These are phyloP conservation scores for Colletotrichum tanaceti DNA, from an alignment of 2,329 filamentous ascomycete genomes.

Conservation along the genomic window DNA sequence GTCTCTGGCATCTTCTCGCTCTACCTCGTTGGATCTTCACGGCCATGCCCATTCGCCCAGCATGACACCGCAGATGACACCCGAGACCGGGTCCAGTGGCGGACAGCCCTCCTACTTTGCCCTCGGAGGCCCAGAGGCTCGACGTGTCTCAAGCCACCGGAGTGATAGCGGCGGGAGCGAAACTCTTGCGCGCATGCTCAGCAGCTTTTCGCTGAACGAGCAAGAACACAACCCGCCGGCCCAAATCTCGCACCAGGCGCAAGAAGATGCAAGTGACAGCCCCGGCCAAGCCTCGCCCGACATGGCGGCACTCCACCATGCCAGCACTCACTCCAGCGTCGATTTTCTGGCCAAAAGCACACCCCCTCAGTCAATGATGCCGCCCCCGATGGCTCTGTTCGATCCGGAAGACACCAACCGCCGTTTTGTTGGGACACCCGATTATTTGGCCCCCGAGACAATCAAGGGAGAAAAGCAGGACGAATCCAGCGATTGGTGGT, in stretches of 20 bases:
- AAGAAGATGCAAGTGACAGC: constrained; percentile 80
- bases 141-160: constrained; percentile 76
- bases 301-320: constrained; percentile 71
- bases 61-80: constrained; percentile 87
- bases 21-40: constrained; percentile 91
- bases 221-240: constrained; percentile 55
- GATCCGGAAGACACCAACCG: constrained; percentile 94
- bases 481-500: constrained; percentile 99
- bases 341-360: constrained; percentile 69
- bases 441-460: constrained; percentile 96
- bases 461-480: constrained; percentile 96
- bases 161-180: constrained; percentile 96
- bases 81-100: constrained; percentile 72
- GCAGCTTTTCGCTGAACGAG: constrained; percentile 80
- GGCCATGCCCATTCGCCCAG: constrained; percentile 78
- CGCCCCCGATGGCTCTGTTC: constrained; percentile 93
- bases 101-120: constrained; percentile 94
- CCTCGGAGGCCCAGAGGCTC: constrained; percentile 72
- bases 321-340: constrained; percentile 56
- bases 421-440: constrained; percentile 94
- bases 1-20: constrained; percentile 90
- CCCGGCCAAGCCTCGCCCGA: constrained; percentile 83
- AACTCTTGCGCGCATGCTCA: constrained; percentile 83
- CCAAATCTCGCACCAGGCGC: constrained; percentile 67
- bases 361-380: constrained; percentile 78